Conservation (phyloP, 2,329 filamentous ascomycete genomes). For the Colletotrichum sp. region DNA sequence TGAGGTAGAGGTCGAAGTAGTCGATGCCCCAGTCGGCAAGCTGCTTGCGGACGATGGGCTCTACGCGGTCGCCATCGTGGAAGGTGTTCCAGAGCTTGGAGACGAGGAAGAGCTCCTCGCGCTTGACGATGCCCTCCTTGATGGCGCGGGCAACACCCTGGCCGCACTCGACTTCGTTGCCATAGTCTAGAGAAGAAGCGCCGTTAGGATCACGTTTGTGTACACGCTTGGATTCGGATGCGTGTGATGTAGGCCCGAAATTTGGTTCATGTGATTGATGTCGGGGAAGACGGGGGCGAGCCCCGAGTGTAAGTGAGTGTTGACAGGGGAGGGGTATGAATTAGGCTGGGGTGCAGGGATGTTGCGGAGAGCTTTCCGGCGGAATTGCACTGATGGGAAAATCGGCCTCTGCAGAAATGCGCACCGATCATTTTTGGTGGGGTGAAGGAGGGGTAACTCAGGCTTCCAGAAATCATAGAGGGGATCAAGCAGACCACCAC, state of each 20-base stretch:
- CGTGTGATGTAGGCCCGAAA: background rate
- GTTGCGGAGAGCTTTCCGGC: conserved; percentile 18
- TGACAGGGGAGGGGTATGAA: background rate
- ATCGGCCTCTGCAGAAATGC: background rate
- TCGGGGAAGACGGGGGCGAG: background rate
- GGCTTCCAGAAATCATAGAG: background rate
- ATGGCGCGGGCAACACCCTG: conserved; percentile 81
- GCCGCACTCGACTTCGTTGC: conserved; percentile 80
- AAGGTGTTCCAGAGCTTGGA: conserved; percentile 95
- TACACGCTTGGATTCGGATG: background rate
- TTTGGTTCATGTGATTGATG: background rate
- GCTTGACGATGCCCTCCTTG: conserved; percentile 80
- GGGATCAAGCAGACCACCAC: background rate
- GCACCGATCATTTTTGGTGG: conserved; percentile 15
- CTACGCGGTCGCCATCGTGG: conserved; percentile 80
- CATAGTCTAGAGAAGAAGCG: conserved; percentile 65
- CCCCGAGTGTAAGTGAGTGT: conserved; percentile 6
- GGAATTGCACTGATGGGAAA: conserved; percentile 1
- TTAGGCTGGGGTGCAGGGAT: background rate
- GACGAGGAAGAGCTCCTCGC: conserved; percentile 88
- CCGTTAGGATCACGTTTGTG: background rate
- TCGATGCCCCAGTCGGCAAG: conserved; percentile 84
- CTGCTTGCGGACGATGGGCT: conserved; percentile 77
- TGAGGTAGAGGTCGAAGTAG: conserved; percentile 89
- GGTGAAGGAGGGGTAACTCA: conserved; percentile 20